phyloP scores from a whole-genome alignment of 2,329 filamentous ascomycete genomes.

The Proliferodiscus dingleyae region DNA sequence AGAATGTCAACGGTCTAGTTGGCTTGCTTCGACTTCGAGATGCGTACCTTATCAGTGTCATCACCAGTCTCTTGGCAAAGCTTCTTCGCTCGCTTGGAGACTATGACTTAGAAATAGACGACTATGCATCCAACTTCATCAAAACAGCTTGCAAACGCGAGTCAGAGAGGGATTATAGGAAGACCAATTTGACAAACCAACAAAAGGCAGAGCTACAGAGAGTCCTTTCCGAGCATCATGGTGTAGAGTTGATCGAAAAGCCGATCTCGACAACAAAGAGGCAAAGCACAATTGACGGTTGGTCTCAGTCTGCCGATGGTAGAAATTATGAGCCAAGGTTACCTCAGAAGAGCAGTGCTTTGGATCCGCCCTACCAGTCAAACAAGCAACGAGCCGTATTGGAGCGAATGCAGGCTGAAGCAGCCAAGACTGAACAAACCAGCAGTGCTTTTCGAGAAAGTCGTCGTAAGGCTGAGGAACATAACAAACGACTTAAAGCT shows the following conservation, averaged over 20 bases:
- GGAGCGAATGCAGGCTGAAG: slow-evolving; percentile 14
- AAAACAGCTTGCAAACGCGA: slow-evolving; percentile 57
- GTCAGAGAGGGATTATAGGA: slow-evolving; percentile 53
- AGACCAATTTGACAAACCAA: slow-evolving; percentile 73
- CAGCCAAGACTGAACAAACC: slow-evolving; percentile 13
- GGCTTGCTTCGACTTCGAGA: slow-evolving; percentile 91
- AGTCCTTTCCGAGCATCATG: slow-evolving; percentile 55
- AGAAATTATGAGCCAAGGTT: slow-evolving; percentile 27
- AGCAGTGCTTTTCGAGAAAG: slow-evolving; percentile 62
- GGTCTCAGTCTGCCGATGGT: slow-evolving; percentile 49
- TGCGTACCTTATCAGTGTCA: slow-evolving; percentile 74
- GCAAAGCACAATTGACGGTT: slow-evolving; percentile 57
- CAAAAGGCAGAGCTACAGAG: slow-evolving; percentile 79
- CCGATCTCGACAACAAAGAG: slow-evolving; percentile 46
- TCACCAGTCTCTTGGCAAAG: slow-evolving; percentile 78
- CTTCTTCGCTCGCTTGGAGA: slow-evolving; percentile 77
- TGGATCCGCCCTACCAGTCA: slow-evolving; percentile 10
- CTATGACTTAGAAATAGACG: slow-evolving; percentile 65
- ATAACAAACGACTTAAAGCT: slow-evolving; percentile 66
- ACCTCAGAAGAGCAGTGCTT: slow-evolving; percentile 9
- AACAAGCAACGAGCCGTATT: slow-evolving; percentile 31
- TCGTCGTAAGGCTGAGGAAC: slow-evolving; percentile 69
- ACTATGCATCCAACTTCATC: slow-evolving; percentile 55
- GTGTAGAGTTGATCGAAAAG: slow-evolving; percentile 46
- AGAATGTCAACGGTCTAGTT: slow-evolving; percentile 63